These are phyloP conservation scores for Jatropha multifida DNA, from an alignment of 441 rosid genomes.

Conservation along the genomic window DNA sequence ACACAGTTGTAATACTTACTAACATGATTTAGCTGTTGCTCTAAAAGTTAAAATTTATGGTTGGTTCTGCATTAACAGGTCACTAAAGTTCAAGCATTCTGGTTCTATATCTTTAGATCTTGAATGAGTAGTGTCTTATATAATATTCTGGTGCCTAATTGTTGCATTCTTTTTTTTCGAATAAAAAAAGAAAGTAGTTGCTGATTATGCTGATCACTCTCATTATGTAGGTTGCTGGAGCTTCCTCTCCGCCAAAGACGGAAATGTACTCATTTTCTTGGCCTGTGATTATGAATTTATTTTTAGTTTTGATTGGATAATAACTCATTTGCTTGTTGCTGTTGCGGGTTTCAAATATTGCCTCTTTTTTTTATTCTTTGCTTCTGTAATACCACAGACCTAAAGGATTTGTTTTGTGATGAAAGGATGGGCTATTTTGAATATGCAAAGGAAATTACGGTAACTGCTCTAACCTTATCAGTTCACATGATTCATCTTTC, in stretches of 20 bases:
- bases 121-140: background rate
- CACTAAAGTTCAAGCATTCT: background rate
- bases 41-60: background rate
- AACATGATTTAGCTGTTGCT: background rate
- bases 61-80: background rate
- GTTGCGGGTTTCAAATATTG: slow-evolving; percentile 8
- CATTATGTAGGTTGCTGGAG: slow-evolving; percentile 64
- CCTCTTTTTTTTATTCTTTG: background rate
- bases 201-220: slow-evolving; percentile 8
- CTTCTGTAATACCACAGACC: slow-evolving; percentile 37
- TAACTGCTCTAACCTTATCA: slow-evolving; percentile 32
- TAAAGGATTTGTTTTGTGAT: slow-evolving; percentile 58
- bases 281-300: background rate
- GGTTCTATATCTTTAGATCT: background rate
- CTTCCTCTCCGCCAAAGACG: slow-evolving; percentile 67
- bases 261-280: slow-evolving; percentile 39
- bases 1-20: too few relatives aligned
- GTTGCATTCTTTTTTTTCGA: background rate
- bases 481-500: slow-evolving; percentile 7
- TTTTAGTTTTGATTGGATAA: slow-evolving; percentile 4
- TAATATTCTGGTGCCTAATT: background rate
- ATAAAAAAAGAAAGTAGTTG: background rate
- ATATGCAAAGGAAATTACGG: slow-evolving; percentile 67
- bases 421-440: slow-evolving; percentile 68
- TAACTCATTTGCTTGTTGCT: slow-evolving; percentile 12